phyloP scores from a whole-genome alignment of 805 yeast genomes.

The Candida pseudofarinosa region DNA sequence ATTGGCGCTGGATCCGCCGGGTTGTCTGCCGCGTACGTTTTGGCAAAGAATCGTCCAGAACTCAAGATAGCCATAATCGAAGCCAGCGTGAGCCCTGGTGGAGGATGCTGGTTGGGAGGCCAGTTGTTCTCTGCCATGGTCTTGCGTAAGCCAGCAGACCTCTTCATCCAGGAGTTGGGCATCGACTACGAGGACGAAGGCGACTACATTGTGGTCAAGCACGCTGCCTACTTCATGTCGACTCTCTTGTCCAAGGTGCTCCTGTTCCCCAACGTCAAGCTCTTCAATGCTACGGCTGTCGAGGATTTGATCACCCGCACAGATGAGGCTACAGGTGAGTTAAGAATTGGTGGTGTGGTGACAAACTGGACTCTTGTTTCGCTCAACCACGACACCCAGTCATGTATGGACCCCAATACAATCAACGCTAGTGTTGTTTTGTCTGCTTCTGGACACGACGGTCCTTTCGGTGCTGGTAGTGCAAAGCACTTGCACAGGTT shows the following conservation, averaged over 20 bases:
- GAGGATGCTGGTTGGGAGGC: conserved; percentile 78
- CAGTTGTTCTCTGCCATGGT: conserved; percentile 76
- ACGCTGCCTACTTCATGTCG: conserved; percentile 73
- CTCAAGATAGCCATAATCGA: conserved; percentile 70
- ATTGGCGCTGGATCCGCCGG: conserved; percentile 81
- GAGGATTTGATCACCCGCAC: conserved; percentile 76
- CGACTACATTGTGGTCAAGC: conserved; percentile 74
- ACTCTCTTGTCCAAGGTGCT: conserved; percentile 67
- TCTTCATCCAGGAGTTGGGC: conserved; percentile 59
- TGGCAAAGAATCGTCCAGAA: conserved; percentile 73
- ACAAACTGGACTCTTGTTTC: conserved; percentile 81
- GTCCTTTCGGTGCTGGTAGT: conserved; percentile 77
- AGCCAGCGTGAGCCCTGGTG: conserved; percentile 74
- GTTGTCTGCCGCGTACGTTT: conserved; percentile 67
- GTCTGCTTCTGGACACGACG: conserved; percentile 78
- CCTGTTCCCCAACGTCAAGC: conserved; percentile 67
- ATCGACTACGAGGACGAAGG: conserved; percentile 76
- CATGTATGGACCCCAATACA: conserved; percentile 82
- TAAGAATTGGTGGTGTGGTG: conserved; percentile 74
- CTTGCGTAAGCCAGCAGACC: conserved; percentile 73
- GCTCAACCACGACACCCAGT: conserved; percentile 70
- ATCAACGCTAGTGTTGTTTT: conserved; percentile 62
- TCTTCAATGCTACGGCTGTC: conserved; percentile 77
- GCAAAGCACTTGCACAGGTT: conserved; percentile 55
- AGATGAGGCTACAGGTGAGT: conserved; percentile 49